A percentile compares a stretch with the other conserved stretches of the same genome.
Conservation (phyloP, 306 rosid species). For the Medicago lupulina region DNA sequence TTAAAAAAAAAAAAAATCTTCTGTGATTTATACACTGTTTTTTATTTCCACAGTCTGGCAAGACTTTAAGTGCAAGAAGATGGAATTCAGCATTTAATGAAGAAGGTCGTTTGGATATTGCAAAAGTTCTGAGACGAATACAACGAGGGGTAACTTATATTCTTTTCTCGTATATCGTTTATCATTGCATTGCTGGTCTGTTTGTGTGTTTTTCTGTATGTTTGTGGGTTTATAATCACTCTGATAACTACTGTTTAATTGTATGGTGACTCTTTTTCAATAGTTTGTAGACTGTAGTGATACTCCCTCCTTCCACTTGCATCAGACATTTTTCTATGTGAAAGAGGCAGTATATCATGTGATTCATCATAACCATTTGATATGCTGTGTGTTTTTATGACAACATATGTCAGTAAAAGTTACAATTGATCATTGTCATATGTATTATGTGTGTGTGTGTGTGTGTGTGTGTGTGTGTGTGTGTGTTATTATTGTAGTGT, state of each 20-base stretch:
- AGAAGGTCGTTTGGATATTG: slow-evolving; percentile 92
- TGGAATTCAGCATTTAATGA: slow-evolving; percentile 80
- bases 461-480: too few species aligned
- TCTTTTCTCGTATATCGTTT: slow-evolving; percentile 27
- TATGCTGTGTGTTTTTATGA: slow-evolving; percentile 17
- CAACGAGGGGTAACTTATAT: slow-evolving; percentile 80
- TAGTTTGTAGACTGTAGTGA: slow-evolving; percentile 21
- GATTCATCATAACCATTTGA: slow-evolving; percentile 24
- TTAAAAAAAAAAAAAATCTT: too few species aligned
- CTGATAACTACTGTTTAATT: not conserved
- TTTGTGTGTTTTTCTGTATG: not conserved
- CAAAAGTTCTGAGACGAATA: slow-evolving; percentile 80
- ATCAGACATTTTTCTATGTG: slow-evolving; percentile 17
- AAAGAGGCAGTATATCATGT: slow-evolving; percentile 31
- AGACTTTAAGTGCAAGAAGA: slow-evolving; percentile 88
- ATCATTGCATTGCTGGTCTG: slow-evolving; percentile 2
- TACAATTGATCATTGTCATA: not conserved
- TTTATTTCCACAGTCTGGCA: slow-evolving; percentile 76
- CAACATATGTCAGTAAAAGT: slow-evolving; percentile 4
- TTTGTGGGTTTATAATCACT: slow-evolving; percentile 27
- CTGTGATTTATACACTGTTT: slow-evolving; percentile 33
- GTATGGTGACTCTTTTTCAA: slow-evolving; percentile 11
- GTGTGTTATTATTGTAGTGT: not conserved
- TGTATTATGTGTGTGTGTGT: too few species aligned
- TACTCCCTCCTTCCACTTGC: slow-evolving; percentile 2